Conservation (phyloP, 495 filamentous ascomycete genomes). For the Penicillium subrubescens region DNA sequence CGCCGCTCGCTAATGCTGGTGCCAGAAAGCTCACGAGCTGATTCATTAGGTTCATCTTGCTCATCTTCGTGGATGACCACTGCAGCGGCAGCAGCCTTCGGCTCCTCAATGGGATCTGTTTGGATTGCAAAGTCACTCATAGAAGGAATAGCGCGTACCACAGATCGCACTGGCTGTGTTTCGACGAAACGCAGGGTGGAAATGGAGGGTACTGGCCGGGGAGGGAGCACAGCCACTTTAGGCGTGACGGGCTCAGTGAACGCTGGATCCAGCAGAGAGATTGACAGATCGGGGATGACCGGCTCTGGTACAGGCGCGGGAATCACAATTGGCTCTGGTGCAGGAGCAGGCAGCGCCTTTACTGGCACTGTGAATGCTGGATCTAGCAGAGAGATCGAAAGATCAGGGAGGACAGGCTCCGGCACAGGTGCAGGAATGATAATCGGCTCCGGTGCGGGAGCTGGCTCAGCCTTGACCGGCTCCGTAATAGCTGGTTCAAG, state of each 20-base stretch:
- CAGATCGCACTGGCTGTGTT: slow-evolving; percentile 38
- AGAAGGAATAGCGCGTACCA: slow-evolving; percentile 21
- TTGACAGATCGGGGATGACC: slow-evolving; percentile 28
- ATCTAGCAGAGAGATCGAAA: slow-evolving; percentile 38
- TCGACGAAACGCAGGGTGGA: slow-evolving; percentile 45
- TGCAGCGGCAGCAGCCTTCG: slow-evolving; percentile 21
- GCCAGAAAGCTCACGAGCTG: slow-evolving; percentile 33
- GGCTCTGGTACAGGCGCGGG: slow-evolving; percentile 30
- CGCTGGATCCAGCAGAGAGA: slow-evolving; percentile 38
- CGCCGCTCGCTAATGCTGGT: slow-evolving; percentile 42
- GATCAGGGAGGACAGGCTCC: slow-evolving; percentile 32
- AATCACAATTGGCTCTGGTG: slow-evolving; percentile 28
- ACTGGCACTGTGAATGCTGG: slow-evolving; percentile 42
- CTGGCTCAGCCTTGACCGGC: slow-evolving; percentile 33
- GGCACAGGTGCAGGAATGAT: slow-evolving; percentile 22
- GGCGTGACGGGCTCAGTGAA: slow-evolving; percentile 43
- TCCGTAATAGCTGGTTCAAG: slow-evolving; percentile 38
- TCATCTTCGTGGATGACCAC: slow-evolving; percentile 51
- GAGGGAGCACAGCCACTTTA: slow-evolving; percentile 15
- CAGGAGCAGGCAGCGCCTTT: not conserved
- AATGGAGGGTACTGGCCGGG: slow-evolving; percentile 30
- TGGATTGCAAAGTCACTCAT: slow-evolving; percentile 26
- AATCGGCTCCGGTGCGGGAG: slow-evolving; percentile 23
- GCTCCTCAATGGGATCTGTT: slow-evolving; percentile 25
- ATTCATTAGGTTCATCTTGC: slow-evolving; percentile 50